Evolutionary conservation across 768 basidiomycete species (phyloP), one percentile per base, ranked within the genome.

Genomic region (Phaeotremella skinneri): DNA sequence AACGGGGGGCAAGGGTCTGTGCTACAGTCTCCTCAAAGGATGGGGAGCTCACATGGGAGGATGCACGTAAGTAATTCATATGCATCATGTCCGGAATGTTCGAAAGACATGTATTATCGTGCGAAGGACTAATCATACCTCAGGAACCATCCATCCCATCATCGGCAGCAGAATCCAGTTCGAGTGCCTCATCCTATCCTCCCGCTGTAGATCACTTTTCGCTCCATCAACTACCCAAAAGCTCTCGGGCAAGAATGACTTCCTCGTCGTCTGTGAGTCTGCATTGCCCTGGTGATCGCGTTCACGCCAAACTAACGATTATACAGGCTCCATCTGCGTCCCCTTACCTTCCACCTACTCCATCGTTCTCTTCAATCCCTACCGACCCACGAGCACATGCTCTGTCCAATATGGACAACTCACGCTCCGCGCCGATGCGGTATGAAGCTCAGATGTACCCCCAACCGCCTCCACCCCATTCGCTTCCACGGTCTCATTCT

Each of bases 241-340:
- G 34, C 42, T 58, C 56, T n/a, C 50, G 68, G 42, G 62, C 54
- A 42, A 49, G 69, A 27, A 62, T 65, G 27, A 45, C 62, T 29
- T 68, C 69, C 4, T 54, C 66, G 3, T 67, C 66, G 9, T 70
- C 69, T 4, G 69, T 67, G 29, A 55, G 59, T 59, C 29, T 20
- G 20, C 23, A 32, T 2, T 25, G 23, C 48, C 13, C 13, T 13
- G 23, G 13, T 37, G 9, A 37, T 37, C 34, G 7, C 34, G 13
- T 14, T 7, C 43, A 45, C 6, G n/a, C n/a, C n/a, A 45, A 45
- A 45, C 20, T 6, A 45, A 30, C 39, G 11, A 20, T 21, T 29
- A 23, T 2, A 5, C 56, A 69, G 65, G 66, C 66, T 31, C 66
- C 69, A 6, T 56, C 64, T 17, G 62, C 62, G 29, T 71, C 69